Evolutionary conservation across 192 early-diverging fungal genomes (phyloP).

Genomic region (Helicostylum pulchrum): DNA sequence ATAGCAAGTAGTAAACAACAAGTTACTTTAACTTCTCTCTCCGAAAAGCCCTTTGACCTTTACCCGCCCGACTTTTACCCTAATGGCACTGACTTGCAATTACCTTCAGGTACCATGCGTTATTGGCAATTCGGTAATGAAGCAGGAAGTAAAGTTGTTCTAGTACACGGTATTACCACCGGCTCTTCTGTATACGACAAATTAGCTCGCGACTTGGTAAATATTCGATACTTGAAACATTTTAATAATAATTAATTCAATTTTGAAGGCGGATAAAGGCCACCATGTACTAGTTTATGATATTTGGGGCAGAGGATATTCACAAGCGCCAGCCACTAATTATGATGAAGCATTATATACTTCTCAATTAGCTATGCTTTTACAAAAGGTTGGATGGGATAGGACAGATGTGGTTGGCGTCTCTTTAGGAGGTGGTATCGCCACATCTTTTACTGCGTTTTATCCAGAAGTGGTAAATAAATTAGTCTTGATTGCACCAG

Average conservation of each 20-base stretch:
- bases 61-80: conserved; percentile 35
- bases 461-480: conserved; percentile 42
- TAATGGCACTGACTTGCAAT: conserved; percentile 22
- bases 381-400: conserved; percentile 47
- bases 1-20: neutral
- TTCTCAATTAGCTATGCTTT: conserved; percentile 38
- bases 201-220: conserved; percentile 18
- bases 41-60: conserved; percentile 24
- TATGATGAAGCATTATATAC: conserved; percentile 42
- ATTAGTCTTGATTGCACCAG: conserved; percentile 43
- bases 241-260: conserved; percentile 5
- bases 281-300: conserved; percentile 45
- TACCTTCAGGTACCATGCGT: conserved; percentile 42
- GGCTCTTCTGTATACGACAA: conserved; percentile 9
- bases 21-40: conserved; percentile 29
- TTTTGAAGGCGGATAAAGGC: conserved; percentile 34
- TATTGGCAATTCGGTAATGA: conserved; percentile 44
- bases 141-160: conserved; percentile 34
- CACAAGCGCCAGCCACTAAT: conserved; percentile 33
- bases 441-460: conserved; percentile 37
- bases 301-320: conserved; percentile 50
- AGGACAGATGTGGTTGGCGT: conserved; percentile 38
- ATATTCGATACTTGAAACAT: neutral
- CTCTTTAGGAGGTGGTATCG: conserved; percentile 48
- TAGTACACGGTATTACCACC: conserved; percentile 45